phyloP scores from a whole-genome alignment of 2,329 filamentous ascomycete genomes.

The Paracoccidioides brasiliensis region DNA sequence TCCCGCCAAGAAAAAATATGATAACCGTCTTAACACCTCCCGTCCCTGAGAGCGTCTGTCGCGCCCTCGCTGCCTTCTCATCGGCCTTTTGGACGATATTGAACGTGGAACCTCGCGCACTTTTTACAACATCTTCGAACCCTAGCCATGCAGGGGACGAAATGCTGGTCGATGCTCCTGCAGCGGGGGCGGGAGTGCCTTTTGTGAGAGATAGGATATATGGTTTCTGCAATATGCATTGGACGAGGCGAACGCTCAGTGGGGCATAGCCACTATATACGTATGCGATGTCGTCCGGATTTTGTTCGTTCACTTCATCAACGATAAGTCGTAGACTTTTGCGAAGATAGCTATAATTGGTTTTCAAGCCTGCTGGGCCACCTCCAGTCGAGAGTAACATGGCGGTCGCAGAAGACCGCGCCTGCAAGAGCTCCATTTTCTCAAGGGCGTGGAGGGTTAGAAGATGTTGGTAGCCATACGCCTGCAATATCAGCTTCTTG shows the following conservation, averaged over 20 bases:
- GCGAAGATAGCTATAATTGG: constrained; percentile 79
- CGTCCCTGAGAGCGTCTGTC: constrained; percentile 65
- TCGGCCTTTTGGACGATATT: constrained; percentile 86
- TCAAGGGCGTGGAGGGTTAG: constrained; percentile 80
- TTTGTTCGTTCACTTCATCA: constrained; percentile 90
- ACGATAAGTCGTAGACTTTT: constrained; percentile 81
- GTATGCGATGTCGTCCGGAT: constrained; percentile 91
- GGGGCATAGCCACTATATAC: constrained; percentile 97
- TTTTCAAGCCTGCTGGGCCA: constrained; percentile 53
- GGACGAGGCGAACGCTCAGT: constrained; percentile 77
- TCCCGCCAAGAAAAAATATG: constrained; percentile 94
- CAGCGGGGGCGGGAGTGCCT: constrained; percentile 42
- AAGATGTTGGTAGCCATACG: constrained; percentile 89
- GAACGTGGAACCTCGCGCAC: constrained; percentile 76
- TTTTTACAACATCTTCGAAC: constrained; percentile 84
- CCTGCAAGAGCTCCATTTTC: constrained; percentile 73
- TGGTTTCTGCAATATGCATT: constrained; percentile 84
- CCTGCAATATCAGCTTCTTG: constrained; percentile 74
- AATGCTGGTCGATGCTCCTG: constrained; percentile 38
- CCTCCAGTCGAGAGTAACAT: constrained; percentile 66
- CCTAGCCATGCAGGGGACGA: constrained; percentile 75
- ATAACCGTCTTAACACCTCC: constrained; percentile 72
- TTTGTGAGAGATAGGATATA: constrained; percentile 60
- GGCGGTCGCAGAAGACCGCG: constrained; percentile 63
- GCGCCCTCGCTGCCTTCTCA: constrained; percentile 79